phyloP scores from a whole-genome alignment of 139 green algal genomes.

The Chlamydomonas schloesseri region DNA sequence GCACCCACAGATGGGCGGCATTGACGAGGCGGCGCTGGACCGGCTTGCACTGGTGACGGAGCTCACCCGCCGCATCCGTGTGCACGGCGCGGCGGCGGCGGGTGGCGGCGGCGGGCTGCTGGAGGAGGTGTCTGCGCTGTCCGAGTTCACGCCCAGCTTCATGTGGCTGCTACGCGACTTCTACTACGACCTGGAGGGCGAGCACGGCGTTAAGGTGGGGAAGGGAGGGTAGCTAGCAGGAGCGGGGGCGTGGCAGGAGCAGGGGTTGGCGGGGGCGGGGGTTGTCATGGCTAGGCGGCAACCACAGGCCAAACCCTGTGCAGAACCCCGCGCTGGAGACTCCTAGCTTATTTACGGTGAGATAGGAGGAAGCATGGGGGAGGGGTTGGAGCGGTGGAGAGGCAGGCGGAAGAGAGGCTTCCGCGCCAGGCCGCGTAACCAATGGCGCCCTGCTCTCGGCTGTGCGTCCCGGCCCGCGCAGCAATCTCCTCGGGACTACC shows the following conservation, averaged over 20 bases:
- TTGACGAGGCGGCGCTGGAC: conserved; percentile 97
- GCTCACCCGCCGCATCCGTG: conserved; percentile 92
- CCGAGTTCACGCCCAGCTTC: conserved; percentile 79
- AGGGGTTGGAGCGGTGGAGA: too few relatives aligned
- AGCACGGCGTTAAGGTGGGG: conserved; percentile 77
- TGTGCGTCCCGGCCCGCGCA: too few relatives aligned
- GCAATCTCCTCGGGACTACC: conserved; percentile 85
- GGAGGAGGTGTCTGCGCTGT: conserved; percentile 11
- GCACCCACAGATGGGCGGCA: conserved; percentile 97
- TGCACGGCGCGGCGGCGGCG: conserved; percentile 48
- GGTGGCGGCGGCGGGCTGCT: background rate
- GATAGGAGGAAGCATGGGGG: too few relatives aligned
- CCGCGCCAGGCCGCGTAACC: too few relatives aligned
- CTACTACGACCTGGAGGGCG: conserved; percentile 92
- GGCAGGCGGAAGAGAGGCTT: too few relatives aligned
- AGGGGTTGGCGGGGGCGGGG: background rate
- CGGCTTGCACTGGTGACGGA: conserved; percentile 94
- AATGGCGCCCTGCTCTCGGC: background rate
- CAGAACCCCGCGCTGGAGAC: too few relatives aligned
- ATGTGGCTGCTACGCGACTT: conserved; percentile 98
- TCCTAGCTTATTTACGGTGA: too few relatives aligned
- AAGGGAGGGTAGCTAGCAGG: background rate
- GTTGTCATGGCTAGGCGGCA: too few relatives aligned
- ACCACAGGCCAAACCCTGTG: too few relatives aligned
- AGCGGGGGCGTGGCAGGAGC: background rate